These are phyloP conservation scores for Lasiosphaeria ovina DNA, from an alignment of 495 filamentous ascomycete genomes.

Conservation along the genomic window DNA sequence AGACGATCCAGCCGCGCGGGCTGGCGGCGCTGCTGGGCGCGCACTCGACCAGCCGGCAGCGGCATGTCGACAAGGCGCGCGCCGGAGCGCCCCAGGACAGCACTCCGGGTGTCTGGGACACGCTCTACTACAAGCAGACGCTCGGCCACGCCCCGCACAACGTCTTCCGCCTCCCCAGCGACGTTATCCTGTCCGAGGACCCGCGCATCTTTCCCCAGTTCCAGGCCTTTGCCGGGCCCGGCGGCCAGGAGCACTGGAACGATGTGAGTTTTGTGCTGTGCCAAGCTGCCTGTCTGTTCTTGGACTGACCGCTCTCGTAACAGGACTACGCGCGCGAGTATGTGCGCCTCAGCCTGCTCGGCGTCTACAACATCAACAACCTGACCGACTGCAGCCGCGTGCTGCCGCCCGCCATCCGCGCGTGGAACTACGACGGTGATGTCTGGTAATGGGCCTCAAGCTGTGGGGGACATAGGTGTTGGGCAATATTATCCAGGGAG, in stretches of 20 bases:
- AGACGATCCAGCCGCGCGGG: conserved; percentile 47
- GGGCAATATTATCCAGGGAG: no score
- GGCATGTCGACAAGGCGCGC: conserved; percentile 39
- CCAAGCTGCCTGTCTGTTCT: neutral
- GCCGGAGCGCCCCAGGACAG: conserved; percentile 36
- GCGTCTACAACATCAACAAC: conserved; percentile 42
- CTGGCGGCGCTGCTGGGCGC: conserved; percentile 52
- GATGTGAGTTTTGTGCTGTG: no score
- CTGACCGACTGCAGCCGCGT: conserved; percentile 40
- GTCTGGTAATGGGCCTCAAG: no score
- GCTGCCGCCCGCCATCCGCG: conserved; percentile 20
- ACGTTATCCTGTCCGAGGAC: conserved; percentile 40
- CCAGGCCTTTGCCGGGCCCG: conserved; percentile 27
- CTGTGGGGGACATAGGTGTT: no score
- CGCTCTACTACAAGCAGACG: conserved; percentile 46
- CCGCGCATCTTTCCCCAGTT: conserved; percentile 30
- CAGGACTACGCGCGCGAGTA: conserved; percentile 39
- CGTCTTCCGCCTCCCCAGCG: conserved; percentile 47
- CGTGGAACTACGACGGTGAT: neutral
- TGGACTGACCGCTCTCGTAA: neutral
- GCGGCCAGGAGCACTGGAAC: conserved; percentile 32
- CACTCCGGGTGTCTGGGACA: conserved; percentile 38
- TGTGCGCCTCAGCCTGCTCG: conserved; percentile 40
- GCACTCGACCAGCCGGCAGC: conserved; percentile 47
- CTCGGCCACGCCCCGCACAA: conserved; percentile 33